These are phyloP conservation scores for Aspergillus japonicus DNA, from an alignment of 2,329 filamentous ascomycete species.

Conservation along the genomic window DNA sequence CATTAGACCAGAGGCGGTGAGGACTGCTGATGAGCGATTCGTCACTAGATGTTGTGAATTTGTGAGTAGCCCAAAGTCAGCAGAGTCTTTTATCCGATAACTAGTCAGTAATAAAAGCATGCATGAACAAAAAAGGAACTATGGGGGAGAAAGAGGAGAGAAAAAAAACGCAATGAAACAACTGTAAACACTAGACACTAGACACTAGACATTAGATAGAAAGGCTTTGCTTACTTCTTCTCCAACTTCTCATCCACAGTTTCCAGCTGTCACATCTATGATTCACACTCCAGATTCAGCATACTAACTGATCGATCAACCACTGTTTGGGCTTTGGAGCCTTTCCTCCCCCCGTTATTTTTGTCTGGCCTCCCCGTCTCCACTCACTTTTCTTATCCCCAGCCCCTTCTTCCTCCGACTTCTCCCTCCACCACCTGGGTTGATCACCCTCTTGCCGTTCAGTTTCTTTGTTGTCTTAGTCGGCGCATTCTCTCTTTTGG, in stretches of 20 bases:
- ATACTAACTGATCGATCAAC: conserved; percentile 11
- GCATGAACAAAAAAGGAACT: neutral
- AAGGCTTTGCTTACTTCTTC: neutral
- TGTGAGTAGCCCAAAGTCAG: neutral
- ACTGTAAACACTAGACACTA: conserved; percentile 4
- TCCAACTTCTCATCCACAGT: neutral
- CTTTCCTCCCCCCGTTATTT: conserved; percentile 17
- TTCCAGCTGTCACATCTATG: conserved; percentile 2
- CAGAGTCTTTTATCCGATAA: conserved; percentile 11
- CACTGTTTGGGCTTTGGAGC: conserved; percentile 3
- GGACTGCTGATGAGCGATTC: conserved; percentile 3
- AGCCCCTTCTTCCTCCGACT: conserved; percentile 22
- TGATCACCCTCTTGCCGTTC: neutral
- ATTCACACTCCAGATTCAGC: conserved; percentile 4
- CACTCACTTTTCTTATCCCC: conserved; percentile 20
- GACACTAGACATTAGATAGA: neutral
- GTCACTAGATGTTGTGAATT: neutral
- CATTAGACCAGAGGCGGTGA: conserved; percentile 11
- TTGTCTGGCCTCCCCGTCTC: conserved; percentile 21
- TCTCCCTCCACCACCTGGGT: conserved; percentile 6
- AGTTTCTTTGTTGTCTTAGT: conserved; percentile 7
- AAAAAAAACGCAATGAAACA: conserved; percentile 1
- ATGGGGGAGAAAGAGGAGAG: neutral
- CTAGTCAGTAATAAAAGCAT: conserved; percentile 1
- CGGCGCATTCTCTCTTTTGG: conserved; percentile 5